Evolutionary conservation across 2,329 filamentous ascomycete species (phyloP), one percentile per base, ranked within the genome.

Genomic region (Cercospora sp.): DNA sequence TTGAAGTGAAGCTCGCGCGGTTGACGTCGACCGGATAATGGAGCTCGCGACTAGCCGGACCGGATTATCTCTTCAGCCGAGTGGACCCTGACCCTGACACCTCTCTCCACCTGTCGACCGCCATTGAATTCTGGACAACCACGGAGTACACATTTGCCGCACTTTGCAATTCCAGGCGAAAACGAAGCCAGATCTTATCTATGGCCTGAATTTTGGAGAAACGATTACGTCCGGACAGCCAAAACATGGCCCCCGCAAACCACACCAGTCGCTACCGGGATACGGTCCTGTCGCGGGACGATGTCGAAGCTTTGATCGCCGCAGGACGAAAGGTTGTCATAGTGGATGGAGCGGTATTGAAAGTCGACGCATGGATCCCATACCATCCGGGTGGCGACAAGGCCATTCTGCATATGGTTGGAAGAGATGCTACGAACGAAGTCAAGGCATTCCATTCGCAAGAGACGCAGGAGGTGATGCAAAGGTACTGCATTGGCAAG

Each of bases 371-470:
- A 45, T 99, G 93, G 92, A 82, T 96, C 63, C 88, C 88, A 63
- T 97, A 91, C 77, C 95, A 98, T 76, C 95, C 95, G 12, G 95
- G 95, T 66, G 95, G 95, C 74, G 90, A 94, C 75, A 95, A 93
- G 81, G 88, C 94, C 65, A 96, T 99, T 72, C 84, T 88, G 78
- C 95, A 99, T 78, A 95, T 97, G 93, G 88, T 98, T 69, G 78
- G 78, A 30, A 71, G 78, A 73, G 78, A 80, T 70, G 94, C 93
- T 61, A 97, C 94, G 10, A 94, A 97, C 79, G 95, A 98, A 81
- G 90, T 98, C 70, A 92, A 90, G 79, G 92, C 90, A 92, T 97
- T 97, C 34, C 95, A 99, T 80, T 97, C 94, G 0, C 74, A 82
- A 51, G 91, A 94, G 76, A 90, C 95, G 16, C 88, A 88, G 74